Percentiles rank a stretch among this genome's conserved stretches.
These are phyloP conservation scores for Aspergillus ustus DNA, from an alignment of 2,329 filamentous ascomycete species.

Conservation along the genomic window DNA sequence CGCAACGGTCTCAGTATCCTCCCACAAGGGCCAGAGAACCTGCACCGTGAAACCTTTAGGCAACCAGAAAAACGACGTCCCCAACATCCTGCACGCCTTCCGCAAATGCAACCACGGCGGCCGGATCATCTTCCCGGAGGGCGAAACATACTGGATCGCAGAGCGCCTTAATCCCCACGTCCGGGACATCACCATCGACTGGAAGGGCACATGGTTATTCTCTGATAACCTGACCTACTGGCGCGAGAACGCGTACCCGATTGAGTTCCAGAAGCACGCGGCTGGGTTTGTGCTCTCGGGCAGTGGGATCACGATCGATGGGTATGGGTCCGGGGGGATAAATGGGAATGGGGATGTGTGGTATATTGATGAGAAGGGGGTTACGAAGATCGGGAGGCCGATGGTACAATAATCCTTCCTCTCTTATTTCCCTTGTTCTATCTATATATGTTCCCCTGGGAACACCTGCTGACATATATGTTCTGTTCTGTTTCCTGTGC, in stretches of 20 bases:
- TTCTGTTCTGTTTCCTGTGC: too few species aligned
- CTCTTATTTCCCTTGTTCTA: not conserved
- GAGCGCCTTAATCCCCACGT: constrained; percentile 56
- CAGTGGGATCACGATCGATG: constrained; percentile 56
- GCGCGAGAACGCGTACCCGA: constrained; percentile 58
- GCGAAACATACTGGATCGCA: constrained; percentile 57
- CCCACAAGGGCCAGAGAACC: not conserved
- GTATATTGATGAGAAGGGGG: constrained; percentile 55
- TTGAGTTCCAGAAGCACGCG: constrained; percentile 61
- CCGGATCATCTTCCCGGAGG: constrained; percentile 56
- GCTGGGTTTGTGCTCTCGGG: constrained; percentile 59
- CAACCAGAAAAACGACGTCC: constrained; percentile 45
- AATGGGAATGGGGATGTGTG: constrained; percentile 60
- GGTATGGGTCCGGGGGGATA: constrained; percentile 58
- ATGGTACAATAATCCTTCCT: constrained; percentile 36
- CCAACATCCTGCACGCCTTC: constrained; percentile 49
- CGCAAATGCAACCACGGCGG: constrained; percentile 45
- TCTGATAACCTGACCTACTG: constrained; percentile 59
- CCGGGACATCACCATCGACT: constrained; percentile 57
- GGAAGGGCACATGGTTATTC: constrained; percentile 58
- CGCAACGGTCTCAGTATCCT: not conserved
- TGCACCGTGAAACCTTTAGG: constrained; percentile 22
- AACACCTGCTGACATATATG: not conserved
- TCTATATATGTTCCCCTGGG: not conserved
- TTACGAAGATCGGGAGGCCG: constrained; percentile 56